Conservation (phyloP, 768 basidiomycete genomes). For the Agaricus blazei region DNA sequence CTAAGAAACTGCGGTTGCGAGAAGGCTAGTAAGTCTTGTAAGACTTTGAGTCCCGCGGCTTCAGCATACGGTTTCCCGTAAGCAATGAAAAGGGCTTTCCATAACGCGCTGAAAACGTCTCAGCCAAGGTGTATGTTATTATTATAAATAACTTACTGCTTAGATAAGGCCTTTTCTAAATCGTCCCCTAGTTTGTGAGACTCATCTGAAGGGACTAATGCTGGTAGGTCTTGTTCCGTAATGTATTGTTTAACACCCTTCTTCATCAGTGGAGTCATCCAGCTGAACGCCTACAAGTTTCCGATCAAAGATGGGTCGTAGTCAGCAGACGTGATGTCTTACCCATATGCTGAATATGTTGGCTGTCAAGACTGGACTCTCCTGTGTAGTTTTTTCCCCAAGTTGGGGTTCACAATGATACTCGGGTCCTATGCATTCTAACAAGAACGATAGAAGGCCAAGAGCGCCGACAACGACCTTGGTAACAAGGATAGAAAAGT, state of each 20-base stretch:
- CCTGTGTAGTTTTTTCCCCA: slow-evolving; percentile 33
- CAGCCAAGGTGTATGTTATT: neutral
- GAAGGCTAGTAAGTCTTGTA: slow-evolving; percentile 79
- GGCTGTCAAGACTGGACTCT: slow-evolving; percentile 70
- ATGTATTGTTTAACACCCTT: slow-evolving; percentile 64
- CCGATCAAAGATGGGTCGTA: neutral
- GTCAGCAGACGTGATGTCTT: slow-evolving; percentile 10
- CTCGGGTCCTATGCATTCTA: slow-evolving; percentile 73
- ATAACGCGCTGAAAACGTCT: slow-evolving; percentile 46
- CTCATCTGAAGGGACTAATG: slow-evolving; percentile 62
- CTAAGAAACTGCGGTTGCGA: slow-evolving; percentile 85
- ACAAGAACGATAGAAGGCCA: slow-evolving; percentile 47
- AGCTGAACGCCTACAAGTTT: slow-evolving; percentile 59
- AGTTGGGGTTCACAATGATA: slow-evolving; percentile 22
- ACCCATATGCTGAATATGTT: slow-evolving; percentile 79
- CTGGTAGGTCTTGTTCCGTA: slow-evolving; percentile 83
- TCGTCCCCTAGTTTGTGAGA: slow-evolving; percentile 60
- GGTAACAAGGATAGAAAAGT: slow-evolving; percentile 34
- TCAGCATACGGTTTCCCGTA: slow-evolving; percentile 74
- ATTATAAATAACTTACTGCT: slow-evolving; percentile 45
- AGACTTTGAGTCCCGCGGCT: slow-evolving; percentile 63
- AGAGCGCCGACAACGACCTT: slow-evolving; percentile 38
- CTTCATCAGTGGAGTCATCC: slow-evolving; percentile 79
- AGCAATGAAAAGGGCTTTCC: slow-evolving; percentile 67
- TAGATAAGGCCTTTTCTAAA: slow-evolving; percentile 54